Evolutionary conservation across 2,329 filamentous ascomycete species (phyloP).

Genomic region (Ploettnerulaceae sp.): DNA sequence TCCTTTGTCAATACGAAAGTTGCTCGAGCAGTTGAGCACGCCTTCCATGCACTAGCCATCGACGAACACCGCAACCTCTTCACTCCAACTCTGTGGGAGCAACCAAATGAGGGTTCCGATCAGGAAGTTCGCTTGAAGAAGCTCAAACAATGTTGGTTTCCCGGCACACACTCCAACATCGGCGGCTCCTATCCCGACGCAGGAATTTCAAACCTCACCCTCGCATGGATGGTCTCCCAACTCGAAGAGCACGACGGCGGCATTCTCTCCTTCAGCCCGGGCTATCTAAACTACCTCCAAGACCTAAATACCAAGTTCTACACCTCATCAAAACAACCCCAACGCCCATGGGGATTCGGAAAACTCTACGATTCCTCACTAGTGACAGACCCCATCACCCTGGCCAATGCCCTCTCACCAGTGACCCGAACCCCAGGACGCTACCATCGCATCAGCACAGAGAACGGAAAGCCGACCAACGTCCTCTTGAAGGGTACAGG

Average conservation of each 20-base stretch:
- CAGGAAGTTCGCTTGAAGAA: conserved; percentile 22
- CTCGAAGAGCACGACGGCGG: conserved; percentile 29
- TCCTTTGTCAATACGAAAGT: conserved; percentile 41
- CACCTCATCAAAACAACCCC: conserved; percentile 8
- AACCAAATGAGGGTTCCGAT: conserved; percentile 8
- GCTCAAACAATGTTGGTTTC: conserved; percentile 43
- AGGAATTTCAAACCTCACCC: conserved; percentile 41
- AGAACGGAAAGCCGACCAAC: conserved; percentile 33
- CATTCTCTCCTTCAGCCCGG: conserved; percentile 34
- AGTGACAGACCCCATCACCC: conserved; percentile 11
- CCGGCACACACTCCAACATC: conserved; percentile 43
- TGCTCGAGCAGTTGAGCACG: conserved; percentile 40
- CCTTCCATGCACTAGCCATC: conserved; percentile 45
- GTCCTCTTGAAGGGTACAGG: conserved; percentile 33
- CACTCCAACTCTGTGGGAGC: conserved; percentile 37
- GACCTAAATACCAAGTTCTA: conserved; percentile 23
- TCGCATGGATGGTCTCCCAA: conserved; percentile 46
- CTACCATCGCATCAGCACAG: conserved; percentile 34
- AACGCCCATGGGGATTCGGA: conserved; percentile 32
- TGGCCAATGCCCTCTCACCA: conserved; percentile 13
- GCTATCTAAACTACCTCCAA: conserved; percentile 30
- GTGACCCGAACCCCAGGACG: conserved; percentile 31
- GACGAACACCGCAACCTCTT: conserved; percentile 43
- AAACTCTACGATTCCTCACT: conserved; percentile 30
- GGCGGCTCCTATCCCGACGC: conserved; percentile 44